Evolutionary conservation across 179 eudicot genomes (phyloP).

Genomic region (Spergularia azorica): DNA sequence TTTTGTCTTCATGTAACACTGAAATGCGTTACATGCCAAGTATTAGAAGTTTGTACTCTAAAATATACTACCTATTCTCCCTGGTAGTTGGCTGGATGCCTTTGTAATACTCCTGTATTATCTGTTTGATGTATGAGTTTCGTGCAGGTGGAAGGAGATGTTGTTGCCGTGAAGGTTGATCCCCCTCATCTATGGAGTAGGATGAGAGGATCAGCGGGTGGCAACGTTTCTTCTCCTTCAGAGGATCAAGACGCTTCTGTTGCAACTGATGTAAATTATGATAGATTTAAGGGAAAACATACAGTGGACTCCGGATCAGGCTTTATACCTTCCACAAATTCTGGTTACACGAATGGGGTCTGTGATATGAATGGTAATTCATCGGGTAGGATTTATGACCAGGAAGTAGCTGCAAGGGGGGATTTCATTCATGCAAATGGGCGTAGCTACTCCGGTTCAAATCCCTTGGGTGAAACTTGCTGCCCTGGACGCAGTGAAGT

Average conservation of each 20-base stretch:
- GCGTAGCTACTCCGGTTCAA: slow-evolving; percentile 22
- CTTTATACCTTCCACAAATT: slow-evolving; percentile 12
- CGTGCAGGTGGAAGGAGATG: slow-evolving; percentile 84
- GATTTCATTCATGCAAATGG: slow-evolving; percentile 30
- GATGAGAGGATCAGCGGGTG: slow-evolving; percentile 72
- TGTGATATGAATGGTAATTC: slow-evolving; percentile 14
- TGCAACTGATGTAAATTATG: slow-evolving; percentile 26
- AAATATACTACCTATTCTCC: background rate
- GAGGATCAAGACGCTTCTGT: slow-evolving; percentile 33
- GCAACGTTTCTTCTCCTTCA: slow-evolving; percentile 27
- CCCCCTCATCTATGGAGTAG: slow-evolving; percentile 66
- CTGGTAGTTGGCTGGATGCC: background rate
- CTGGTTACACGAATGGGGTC: slow-evolving; percentile 29
- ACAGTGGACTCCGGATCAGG: slow-evolving; percentile 33
- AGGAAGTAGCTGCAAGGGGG: slow-evolving; percentile 22
- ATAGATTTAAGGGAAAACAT: slow-evolving; percentile 49
- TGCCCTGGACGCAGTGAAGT: slow-evolving; percentile 31
- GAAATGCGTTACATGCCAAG: background rate
- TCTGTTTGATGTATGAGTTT: slow-evolving; percentile 13
- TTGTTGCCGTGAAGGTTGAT: slow-evolving; percentile 77
- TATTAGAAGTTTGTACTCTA: background rate
- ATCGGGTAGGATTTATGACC: slow-evolving; percentile 25
- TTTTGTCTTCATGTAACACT: too few relatives aligned
- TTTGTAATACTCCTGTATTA: slow-evolving; percentile 1
- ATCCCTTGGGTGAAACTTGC: slow-evolving; percentile 30